These are phyloP conservation scores for Neofusicoccum kwambonambiense DNA, from an alignment of 2,329 filamentous ascomycete species.

Conservation along the genomic window DNA sequence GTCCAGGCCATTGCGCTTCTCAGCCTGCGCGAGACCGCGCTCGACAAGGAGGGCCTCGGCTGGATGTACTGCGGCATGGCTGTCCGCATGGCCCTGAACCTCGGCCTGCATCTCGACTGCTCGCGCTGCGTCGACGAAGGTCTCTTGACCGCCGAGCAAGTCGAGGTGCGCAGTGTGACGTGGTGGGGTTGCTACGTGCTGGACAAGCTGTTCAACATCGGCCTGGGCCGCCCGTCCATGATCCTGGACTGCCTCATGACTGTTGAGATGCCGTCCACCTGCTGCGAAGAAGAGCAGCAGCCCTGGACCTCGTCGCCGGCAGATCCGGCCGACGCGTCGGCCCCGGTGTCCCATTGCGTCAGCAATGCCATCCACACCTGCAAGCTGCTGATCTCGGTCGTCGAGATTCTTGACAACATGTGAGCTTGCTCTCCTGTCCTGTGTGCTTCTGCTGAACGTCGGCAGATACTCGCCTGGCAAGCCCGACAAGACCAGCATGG, in stretches of 20 bases:
- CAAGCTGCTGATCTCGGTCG: background rate
- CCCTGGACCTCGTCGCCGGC: background rate
- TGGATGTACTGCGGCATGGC: conserved; percentile 3
- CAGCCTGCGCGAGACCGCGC: background rate
- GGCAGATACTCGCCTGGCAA: background rate
- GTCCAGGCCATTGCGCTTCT: background rate
- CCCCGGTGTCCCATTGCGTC: background rate
- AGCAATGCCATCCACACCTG: background rate
- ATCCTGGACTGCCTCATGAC: background rate
- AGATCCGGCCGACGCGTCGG: background rate
- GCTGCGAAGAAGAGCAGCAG: background rate
- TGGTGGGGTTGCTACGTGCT: conserved; percentile 7
- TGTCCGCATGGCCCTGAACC: background rate
- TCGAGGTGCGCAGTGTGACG: background rate
- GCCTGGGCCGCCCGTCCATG: background rate
- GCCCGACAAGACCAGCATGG: background rate
- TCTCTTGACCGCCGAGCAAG: background rate
- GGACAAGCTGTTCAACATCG: background rate
- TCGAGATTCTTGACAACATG: background rate
- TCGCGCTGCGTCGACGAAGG: background rate
- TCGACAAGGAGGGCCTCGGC: background rate
- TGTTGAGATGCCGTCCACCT: background rate
- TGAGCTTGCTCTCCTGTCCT: background rate
- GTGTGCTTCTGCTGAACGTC: background rate
- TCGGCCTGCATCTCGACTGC: conserved; percentile 7